Percentiles rank a stretch among this genome's conserved stretches.
These are phyloP conservation scores for Boletus pseudopeckii DNA, from an alignment of 768 basidiomycete genomes.

Conservation along the genomic window DNA sequence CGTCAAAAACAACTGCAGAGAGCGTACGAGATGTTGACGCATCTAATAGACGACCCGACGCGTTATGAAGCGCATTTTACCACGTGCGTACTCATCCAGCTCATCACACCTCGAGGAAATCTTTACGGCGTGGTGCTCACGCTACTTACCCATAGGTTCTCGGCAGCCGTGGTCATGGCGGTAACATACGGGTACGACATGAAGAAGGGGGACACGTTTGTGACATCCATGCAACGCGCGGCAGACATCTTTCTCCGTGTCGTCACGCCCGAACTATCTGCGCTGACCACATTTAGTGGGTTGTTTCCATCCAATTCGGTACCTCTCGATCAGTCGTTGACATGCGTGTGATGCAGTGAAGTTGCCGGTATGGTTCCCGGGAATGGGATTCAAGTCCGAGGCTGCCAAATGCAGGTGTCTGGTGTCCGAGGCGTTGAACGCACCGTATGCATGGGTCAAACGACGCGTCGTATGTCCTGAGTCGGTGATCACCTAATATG, in stretches of 20 bases:
- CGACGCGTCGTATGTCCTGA: conserved; percentile 1
- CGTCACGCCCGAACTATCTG: not conserved
- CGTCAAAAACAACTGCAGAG: conserved; percentile 14
- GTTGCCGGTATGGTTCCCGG: conserved; percentile 26
- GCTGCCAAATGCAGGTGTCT: conserved; percentile 10
- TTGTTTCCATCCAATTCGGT: not conserved
- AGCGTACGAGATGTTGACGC: conserved; percentile 8
- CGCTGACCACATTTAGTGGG: conserved; percentile 12
- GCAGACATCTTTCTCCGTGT: conserved; percentile 4
- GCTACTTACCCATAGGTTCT: not conserved
- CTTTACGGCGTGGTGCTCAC: not conserved
- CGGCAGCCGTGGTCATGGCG: conserved; percentile 10
- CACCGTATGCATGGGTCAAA: conserved; percentile 12
- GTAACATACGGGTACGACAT: conserved; percentile 18
- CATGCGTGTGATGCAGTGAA: conserved; percentile 9
- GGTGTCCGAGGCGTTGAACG: conserved; percentile 4
- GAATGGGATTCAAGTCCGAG: conserved; percentile 20
- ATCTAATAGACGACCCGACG: conserved; percentile 8
- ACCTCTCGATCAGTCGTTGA: not conserved
- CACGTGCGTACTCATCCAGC: conserved; percentile 1
- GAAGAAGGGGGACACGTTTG: not conserved
- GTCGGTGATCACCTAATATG: not conserved
- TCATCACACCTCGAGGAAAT: not conserved
- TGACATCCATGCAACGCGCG: conserved; percentile 7
- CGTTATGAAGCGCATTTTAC: conserved; percentile 8